A percentile compares a stretch with the other conserved stretches of the same genome.
phyloP scores from a whole-genome alignment of 2,329 filamentous ascomycete species.

The Incumbomyces delicatus region DNA sequence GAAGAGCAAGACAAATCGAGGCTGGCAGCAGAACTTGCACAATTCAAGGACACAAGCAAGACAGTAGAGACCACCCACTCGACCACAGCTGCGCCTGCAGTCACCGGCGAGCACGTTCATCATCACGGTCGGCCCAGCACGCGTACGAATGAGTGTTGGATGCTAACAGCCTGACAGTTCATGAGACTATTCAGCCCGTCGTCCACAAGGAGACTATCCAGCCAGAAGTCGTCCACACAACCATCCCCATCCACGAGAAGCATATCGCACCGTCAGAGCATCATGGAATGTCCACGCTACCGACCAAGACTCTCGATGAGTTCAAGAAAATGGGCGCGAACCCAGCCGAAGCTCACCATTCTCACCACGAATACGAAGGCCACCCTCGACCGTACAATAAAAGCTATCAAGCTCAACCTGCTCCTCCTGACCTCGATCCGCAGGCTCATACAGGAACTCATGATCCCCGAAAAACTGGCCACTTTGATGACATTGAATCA shows the following conservation, averaged over 20 bases:
- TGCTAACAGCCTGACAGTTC: slow-evolving; percentile 28
- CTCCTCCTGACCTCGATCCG: not conserved
- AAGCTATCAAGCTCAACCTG: not conserved
- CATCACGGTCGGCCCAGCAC: slow-evolving; percentile 46
- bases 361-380: slow-evolving; percentile 41
- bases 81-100: slow-evolving; percentile 37
- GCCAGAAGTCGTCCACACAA: slow-evolving; percentile 53
- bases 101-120: slow-evolving; percentile 55
- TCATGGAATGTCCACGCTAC: slow-evolving; percentile 54
- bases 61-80: slow-evolving; percentile 42
- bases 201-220: slow-evolving; percentile 57
- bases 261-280: slow-evolving; percentile 58
- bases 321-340: slow-evolving; percentile 48
- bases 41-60: slow-evolving; percentile 44
- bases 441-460: not conserved
- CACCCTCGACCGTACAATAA: slow-evolving; percentile 23
- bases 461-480: not conserved
- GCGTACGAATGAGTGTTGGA: slow-evolving; percentile 37
- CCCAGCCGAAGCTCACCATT: slow-evolving; percentile 32
- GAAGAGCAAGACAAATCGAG: slow-evolving; percentile 38
- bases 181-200: slow-evolving; percentile 61
- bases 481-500: not conserved
- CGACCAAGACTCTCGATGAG: slow-evolving; percentile 53
- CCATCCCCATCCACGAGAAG: slow-evolving; percentile 59
- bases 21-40: slow-evolving; percentile 44